These are phyloP conservation scores for Aspergillus affinis DNA, from an alignment of 495 filamentous ascomycete species.

Conservation along the genomic window DNA sequence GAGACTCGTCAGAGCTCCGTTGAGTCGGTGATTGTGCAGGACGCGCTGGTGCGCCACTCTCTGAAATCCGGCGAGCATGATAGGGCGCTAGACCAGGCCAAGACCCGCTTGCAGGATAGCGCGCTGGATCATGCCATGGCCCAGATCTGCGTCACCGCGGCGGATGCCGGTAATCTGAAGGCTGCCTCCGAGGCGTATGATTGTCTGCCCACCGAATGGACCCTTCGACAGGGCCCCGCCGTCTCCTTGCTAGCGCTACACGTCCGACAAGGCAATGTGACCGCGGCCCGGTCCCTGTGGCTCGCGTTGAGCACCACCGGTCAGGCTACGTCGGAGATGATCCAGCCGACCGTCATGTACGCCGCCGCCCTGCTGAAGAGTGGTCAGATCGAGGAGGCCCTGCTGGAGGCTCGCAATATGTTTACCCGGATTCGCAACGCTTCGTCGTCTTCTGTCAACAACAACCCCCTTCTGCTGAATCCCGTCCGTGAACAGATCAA, in stretches of 20 bases:
- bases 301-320: conserved; percentile 61
- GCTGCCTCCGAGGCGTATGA: conserved; percentile 69
- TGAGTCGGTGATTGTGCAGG: conserved; percentile 65
- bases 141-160: conserved; percentile 64
- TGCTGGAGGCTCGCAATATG: conserved; percentile 75
- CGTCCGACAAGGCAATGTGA: conserved; percentile 74
- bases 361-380: conserved; percentile 77
- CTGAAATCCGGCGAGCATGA: conserved; percentile 61
- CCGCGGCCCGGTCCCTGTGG: conserved; percentile 75
- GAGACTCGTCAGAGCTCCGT: conserved; percentile 54
- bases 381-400: conserved; percentile 72
- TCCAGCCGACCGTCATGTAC: conserved; percentile 87
- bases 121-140: conserved; percentile 56
- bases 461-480: conserved; percentile 25
- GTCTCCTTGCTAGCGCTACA: conserved; percentile 83
- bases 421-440: conserved; percentile 72
- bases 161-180: conserved; percentile 72
- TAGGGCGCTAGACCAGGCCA: conserved; percentile 67
- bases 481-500: conserved; percentile 73
- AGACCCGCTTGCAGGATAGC: conserved; percentile 44
- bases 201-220: conserved; percentile 48
- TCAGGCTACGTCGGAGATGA: conserved; percentile 62
- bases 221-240: conserved; percentile 60
- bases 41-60: conserved; percentile 73
- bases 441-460: conserved; percentile 22